phyloP scores from a whole-genome alignment of 495 filamentous ascomycete species.

The Penicillium soppii region DNA sequence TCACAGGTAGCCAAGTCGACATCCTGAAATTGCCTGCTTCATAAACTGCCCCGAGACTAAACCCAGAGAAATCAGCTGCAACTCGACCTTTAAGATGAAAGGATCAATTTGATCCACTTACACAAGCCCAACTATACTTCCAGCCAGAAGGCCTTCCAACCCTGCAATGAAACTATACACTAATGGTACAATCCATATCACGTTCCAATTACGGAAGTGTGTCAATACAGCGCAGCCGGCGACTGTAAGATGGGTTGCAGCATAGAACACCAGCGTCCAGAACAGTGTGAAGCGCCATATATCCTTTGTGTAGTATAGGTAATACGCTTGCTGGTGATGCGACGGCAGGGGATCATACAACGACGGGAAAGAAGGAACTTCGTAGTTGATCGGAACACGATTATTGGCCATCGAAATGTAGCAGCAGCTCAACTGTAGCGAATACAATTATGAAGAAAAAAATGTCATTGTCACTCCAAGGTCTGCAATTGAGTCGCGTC shows the following conservation, averaged over 20 bases:
- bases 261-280: slow-evolving; percentile 70
- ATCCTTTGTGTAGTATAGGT: slow-evolving; percentile 75
- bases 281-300: slow-evolving; percentile 90
- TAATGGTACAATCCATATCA: slow-evolving; percentile 74
- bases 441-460: background rate
- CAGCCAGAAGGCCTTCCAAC: slow-evolving; percentile 79
- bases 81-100: slow-evolving; percentile 1
- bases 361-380: slow-evolving; percentile 77
- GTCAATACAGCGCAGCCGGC: slow-evolving; percentile 71
- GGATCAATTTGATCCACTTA: slow-evolving; percentile 46
- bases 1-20: slow-evolving; percentile 96
- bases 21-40: slow-evolving; percentile 84
- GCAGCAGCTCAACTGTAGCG: slow-evolving; percentile 4
- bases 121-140: slow-evolving; percentile 87
- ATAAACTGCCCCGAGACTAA: slow-evolving; percentile 84
- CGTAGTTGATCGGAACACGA: slow-evolving; percentile 63
- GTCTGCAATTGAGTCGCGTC: background rate
- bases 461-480: background rate
- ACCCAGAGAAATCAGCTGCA: slow-evolving; percentile 14
- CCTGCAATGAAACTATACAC: slow-evolving; percentile 73
- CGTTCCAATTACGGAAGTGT: slow-evolving; percentile 67
- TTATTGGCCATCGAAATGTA: slow-evolving; percentile 37
- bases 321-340: slow-evolving; percentile 49
- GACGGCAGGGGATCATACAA: slow-evolving; percentile 75
- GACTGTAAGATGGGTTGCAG: slow-evolving; percentile 47